Evolutionary conservation across 495 filamentous ascomycete species (phyloP), one percentile per base, ranked within the genome.

Genomic region (Lineolata rhizophorae): DNA sequence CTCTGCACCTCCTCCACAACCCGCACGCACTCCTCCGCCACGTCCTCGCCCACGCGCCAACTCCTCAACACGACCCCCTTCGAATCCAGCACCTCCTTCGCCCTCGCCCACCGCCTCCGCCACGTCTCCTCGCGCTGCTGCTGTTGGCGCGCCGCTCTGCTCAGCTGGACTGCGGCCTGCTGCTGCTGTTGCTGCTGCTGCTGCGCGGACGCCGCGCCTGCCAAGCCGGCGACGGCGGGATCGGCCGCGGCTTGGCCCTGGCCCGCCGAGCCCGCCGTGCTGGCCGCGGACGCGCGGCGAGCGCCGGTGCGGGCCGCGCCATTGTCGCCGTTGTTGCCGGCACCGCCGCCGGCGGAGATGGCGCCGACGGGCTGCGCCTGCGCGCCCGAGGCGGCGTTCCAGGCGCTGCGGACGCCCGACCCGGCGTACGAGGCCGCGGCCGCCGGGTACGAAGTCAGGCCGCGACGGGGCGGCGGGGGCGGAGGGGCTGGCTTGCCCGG

Each of bases 41-140:
- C 75, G 62, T 95, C 87, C n/a, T 58, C 60, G 1, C 87, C 87
- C 3, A 67, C 67, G 27, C 81, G 63, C 87, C 87, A 97, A 36
- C 66, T 84, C 36, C 76, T 67, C 35, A 99, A 51, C 38, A 68
- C 52, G 0, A 95, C 80, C 30, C 76, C 77, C 31, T 66, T 56
- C 0, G 60, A 47, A 3, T 67, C 67, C 5, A 95, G 61, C 5
- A 72, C 53, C 19, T 72, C 62, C 34, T 75, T 68, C 1, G 90
- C 87, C 5, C 69, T 55, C 37, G 65, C 68, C 68, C 83, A 78
- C 30, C 90, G 57, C 35, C 73, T 64, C 33, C 61, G 55, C 90
- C 90, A 99, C 15, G 90, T 46, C 29, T 82, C 73, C 34, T 91
- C 64, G 20, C 82, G 80, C 46, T 83, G 90, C 40, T 70, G n/a